A percentile compares a stretch with the other conserved stretches of the same genome.
Evolutionary conservation across 306 rosid genomes (phyloP).

Genomic region (Lathyrus aphaca): DNA sequence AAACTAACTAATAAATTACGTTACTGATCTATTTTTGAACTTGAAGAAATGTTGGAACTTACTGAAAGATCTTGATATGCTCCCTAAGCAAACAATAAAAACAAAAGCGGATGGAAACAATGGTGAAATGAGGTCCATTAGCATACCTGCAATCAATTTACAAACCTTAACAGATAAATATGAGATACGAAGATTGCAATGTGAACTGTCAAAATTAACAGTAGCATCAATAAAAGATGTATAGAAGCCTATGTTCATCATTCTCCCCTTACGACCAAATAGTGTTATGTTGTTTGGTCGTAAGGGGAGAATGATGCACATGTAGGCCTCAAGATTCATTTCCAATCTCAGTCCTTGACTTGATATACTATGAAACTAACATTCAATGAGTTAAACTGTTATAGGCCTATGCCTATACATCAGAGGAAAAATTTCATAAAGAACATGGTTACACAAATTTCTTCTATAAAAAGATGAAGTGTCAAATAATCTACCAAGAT

Average conservation of each 20-base stretch:
- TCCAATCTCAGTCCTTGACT: slow-evolving; percentile 5
- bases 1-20: slow-evolving; percentile 1
- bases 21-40: slow-evolving; percentile 21
- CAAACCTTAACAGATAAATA: slow-evolving; percentile 35
- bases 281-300: too few relatives aligned
- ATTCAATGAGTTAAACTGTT: neutral
- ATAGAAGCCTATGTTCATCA: too few relatives aligned
- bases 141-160: slow-evolving; percentile 74
- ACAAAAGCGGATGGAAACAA: slow-evolving; percentile 89
- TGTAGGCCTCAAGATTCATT: neutral
- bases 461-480: slow-evolving; percentile 12
- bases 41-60: slow-evolving; percentile 48
- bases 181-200: slow-evolving; percentile 19
- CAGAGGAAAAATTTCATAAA: slow-evolving; percentile 2
- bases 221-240: slow-evolving; percentile 14
- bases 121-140: slow-evolving; percentile 97
- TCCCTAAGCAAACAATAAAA: slow-evolving; percentile 84
- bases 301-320: neutral
- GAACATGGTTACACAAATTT: slow-evolving; percentile 25
- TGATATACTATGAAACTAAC: slow-evolving; percentile 13
- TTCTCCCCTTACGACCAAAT: too few relatives aligned
- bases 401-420: slow-evolving; percentile 1
- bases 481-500: slow-evolving; percentile 64
- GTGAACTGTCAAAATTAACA: slow-evolving; percentile 20
- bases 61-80: slow-evolving; percentile 98